A percentile compares a stretch with the other conserved stretches of the same genome.
Evolutionary conservation across 2,329 filamentous ascomycete species (phyloP).

Genomic region (Diaporthe longicolla): DNA sequence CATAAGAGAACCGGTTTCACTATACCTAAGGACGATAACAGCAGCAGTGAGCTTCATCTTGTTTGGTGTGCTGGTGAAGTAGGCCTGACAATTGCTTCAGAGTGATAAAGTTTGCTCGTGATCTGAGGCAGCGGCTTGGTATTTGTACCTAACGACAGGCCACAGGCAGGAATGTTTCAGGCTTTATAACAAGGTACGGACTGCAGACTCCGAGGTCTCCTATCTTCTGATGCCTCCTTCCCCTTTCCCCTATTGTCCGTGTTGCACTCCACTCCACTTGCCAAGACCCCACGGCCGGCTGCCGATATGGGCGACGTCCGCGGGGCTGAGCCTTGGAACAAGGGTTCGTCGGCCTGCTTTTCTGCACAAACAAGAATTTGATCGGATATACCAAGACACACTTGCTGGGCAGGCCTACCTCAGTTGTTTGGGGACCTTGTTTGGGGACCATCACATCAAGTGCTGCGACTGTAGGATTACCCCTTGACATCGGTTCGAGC

Average conservation of each 20-base stretch:
- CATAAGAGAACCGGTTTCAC: neutral
- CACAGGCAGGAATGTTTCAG: neutral
- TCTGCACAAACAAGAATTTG: neutral
- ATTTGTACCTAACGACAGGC: too few relatives aligned
- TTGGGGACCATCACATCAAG: neutral
- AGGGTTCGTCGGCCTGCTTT: neutral
- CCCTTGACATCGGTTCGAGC: too few relatives aligned
- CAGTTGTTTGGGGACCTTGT: too few relatives aligned
- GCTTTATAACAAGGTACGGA: neutral
- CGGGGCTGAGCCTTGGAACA: slow-evolving; percentile 35
- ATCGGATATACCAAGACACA: neutral
- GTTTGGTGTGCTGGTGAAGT: neutral
- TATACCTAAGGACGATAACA: neutral
- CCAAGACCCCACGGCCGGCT: slow-evolving; percentile 14
- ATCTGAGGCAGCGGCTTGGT: neutral
- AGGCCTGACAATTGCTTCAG: neutral
- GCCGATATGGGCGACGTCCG: slow-evolving; percentile 13
- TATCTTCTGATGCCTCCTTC: neutral
- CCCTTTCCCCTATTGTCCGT: slow-evolving; percentile 14
- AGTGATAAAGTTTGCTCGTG: neutral
- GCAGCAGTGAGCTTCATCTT: slow-evolving; percentile 16
- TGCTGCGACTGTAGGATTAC: neutral
- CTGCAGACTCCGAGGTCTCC: neutral
- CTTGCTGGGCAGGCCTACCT: too few relatives aligned
- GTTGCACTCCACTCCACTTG: slow-evolving; percentile 27